Base-by-base conservation (phyloP, 73 alveolate species). In the Stentor roeselii region DNA sequence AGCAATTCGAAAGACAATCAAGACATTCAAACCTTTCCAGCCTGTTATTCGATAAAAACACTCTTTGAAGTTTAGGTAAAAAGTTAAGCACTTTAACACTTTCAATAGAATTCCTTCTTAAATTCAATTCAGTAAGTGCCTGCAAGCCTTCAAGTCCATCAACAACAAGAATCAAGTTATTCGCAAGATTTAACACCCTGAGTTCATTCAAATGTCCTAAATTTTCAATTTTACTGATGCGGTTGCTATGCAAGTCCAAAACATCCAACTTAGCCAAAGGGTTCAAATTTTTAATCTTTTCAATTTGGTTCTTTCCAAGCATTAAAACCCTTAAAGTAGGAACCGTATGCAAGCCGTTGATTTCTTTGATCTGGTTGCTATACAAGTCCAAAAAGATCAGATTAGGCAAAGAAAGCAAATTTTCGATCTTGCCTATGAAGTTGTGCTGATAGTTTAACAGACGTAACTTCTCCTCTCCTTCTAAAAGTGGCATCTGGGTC, bases 401-500 rank as follows among this genome's bases (percentile, higher is more conserved):
- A 83, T 93, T 93, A 37, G 97, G 97, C 14, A 95, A 87, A 21
- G 98, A 93, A 11, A 95, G 95, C 60, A 95, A 82, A 76, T 95
- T 95, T 83, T 95, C 99, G 14, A 95, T 91, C 87, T 95, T 95
- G 38, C 90, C 39, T 0, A 95, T 95, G 59, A 90, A 90, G 77
- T 95, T 95, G 84, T 90, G 93, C 91, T 95, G 93, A 39, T 91
- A 86, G 86, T 90, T 88, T 59, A 95, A 80, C 60, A 95, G 87
- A 78, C 93, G 89, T 37, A 95, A 90, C 77, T 86, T 93, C 82
- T 95, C 99, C 86, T 95, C 99, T 21, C 99, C 99, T 84, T 95
- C 99, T 31, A 95, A 87, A 35, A 95, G 83, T 27, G 99, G 99
- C 60, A 95, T 89, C 75, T 95, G 99, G 0, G 97, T 88, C 50